Evolutionary conservation across 2,329 filamentous ascomycete genomes (phyloP).

Genomic region (Pseudopithomyces chartarum): DNA sequence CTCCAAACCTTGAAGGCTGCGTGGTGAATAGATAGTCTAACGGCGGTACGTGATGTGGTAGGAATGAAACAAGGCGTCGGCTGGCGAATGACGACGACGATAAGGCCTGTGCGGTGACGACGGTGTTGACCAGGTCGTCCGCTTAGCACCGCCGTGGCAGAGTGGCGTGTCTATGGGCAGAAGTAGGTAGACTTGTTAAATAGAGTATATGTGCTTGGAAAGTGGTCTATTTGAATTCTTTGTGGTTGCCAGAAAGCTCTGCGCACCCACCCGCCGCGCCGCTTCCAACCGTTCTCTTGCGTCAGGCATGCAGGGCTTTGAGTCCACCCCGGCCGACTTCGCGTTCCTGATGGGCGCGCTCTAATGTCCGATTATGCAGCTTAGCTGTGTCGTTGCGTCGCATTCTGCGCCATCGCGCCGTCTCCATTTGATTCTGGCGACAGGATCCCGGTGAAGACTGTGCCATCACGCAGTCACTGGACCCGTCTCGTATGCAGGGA

Average conservation of each 20-base stretch:
- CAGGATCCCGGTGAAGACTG: background rate
- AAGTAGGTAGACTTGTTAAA: background rate
- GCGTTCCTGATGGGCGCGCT: background rate
- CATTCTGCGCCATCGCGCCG: background rate
- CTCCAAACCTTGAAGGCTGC: background rate
- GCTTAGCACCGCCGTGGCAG: background rate
- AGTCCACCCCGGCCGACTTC: background rate
- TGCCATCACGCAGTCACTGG: slow-evolving; percentile 6
- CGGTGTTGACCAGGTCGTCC: background rate
- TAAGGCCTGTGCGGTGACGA: background rate
- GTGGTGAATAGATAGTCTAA: background rate
- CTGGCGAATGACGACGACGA: background rate
- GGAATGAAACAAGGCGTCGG: background rate
- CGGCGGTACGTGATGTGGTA: background rate
- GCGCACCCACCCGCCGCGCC: background rate
- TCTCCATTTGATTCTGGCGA: background rate
- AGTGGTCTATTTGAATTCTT: background rate
- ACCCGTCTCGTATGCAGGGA: slow-evolving; percentile 3
- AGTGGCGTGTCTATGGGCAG: background rate
- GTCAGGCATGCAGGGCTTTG: slow-evolving; percentile 1
- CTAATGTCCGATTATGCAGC: background rate
- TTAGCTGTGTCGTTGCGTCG: background rate
- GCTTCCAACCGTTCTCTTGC: background rate
- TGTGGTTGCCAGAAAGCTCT: background rate
- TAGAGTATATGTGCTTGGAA: background rate